Evolutionary conservation across 1,284 basidiomycete genomes (phyloP).

Genomic region (Megacollybia platyphylla): DNA sequence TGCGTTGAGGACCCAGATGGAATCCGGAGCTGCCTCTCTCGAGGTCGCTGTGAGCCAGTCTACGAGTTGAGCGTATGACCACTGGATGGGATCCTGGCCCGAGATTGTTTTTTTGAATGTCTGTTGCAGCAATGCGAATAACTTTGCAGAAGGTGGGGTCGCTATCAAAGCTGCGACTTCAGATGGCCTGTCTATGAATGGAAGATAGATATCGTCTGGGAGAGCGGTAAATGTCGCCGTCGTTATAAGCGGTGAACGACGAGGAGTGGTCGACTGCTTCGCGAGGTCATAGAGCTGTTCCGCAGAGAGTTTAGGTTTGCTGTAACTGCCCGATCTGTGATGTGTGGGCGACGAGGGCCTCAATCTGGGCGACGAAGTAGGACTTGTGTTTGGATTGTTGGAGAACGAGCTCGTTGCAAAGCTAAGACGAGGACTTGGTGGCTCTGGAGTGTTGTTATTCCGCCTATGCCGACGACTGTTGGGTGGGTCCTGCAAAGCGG

Average conservation of each 20-base stretch:
- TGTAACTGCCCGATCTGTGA: constrained; percentile 11
- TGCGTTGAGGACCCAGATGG: constrained; percentile 47
- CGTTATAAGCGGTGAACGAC: constrained; percentile 10
- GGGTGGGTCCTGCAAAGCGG: constrained; percentile 15
- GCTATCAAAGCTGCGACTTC: constrained; percentile 55
- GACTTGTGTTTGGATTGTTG: constrained; percentile 14
- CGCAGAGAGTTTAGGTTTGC: constrained; percentile 39
- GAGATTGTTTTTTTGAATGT: constrained; percentile 30
- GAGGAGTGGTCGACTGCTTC: constrained; percentile 39
- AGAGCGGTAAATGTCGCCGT: constrained; percentile 53
- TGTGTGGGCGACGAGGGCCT: constrained; percentile 27
- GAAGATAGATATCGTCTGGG: constrained; percentile 56
- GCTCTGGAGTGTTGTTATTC: constrained; percentile 16
- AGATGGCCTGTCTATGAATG: constrained; percentile 60
- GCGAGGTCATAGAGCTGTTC: constrained; percentile 61
- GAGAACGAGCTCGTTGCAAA: constrained; percentile 56
- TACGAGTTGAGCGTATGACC: constrained; percentile 46
- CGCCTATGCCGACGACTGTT: constrained; percentile 8
- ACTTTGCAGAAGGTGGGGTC: constrained; percentile 45
- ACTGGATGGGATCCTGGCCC: constrained; percentile 31
- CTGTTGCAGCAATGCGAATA: constrained; percentile 59
- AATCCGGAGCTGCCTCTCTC: constrained; percentile 45
- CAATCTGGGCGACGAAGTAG: constrained; percentile 29
- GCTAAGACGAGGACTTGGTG: constrained; percentile 29
- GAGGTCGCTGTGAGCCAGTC: constrained; percentile 49